Conservation (phyloP, 2,329 filamentous ascomycete genomes). For the Rutstroemia sp. region DNA sequence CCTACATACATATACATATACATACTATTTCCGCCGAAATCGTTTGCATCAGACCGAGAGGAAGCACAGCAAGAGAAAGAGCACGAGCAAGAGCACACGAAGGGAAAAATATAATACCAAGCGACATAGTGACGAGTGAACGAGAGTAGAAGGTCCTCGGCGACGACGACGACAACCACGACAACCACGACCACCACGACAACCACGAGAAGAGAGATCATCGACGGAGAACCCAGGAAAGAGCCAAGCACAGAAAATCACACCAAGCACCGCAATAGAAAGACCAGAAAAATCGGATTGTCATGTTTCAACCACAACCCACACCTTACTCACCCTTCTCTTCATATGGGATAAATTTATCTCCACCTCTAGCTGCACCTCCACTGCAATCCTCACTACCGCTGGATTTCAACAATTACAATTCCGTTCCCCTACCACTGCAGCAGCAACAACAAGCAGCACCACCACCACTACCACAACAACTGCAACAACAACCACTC, state of each 20-base stretch:
- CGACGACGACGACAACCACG: no score
- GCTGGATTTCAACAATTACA: conserved; percentile 5
- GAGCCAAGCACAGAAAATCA: neutral
- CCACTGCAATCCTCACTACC: neutral
- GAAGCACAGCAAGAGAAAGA: no score
- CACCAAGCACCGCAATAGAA: neutral
- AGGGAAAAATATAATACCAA: no score
- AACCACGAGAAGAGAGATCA: no score
- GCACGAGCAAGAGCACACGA: no score
- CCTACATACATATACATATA: no score
- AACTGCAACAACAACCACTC: neutral
- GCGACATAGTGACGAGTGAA: no score
- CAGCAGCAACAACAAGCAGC: neutral
- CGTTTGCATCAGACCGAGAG: no score
- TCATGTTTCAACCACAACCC: conserved; percentile 29
- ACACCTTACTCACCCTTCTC: conserved; percentile 24
- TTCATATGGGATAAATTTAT: conserved; percentile 16
- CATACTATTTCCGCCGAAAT: no score
- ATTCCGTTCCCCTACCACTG: neutral
- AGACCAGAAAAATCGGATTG: neutral
- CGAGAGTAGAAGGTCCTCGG: no score
- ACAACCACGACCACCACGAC: no score
- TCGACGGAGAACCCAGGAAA: neutral
- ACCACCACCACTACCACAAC: neutral
- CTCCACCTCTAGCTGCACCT: conserved; percentile 9